phyloP scores from a whole-genome alignment of 169 alveolate species.

The Eimeria acervulina region DNA sequence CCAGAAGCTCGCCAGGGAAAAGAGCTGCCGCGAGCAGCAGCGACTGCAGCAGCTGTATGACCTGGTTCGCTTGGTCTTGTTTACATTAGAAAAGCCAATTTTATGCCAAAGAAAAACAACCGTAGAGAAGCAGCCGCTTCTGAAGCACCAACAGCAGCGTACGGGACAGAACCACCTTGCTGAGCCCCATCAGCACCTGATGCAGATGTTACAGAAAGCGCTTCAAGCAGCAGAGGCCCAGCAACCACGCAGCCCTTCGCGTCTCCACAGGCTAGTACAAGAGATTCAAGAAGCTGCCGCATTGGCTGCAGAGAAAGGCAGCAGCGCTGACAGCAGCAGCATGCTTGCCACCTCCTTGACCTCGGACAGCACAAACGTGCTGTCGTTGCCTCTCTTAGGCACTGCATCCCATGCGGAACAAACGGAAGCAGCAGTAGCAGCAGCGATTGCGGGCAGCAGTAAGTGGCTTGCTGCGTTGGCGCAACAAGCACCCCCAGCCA shows the following conservation, averaged over 20 bases:
- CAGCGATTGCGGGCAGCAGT: constrained; percentile 46
- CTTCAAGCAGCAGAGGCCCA: constrained; percentile 52
- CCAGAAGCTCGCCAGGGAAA: not conserved
- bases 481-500: constrained; percentile 48
- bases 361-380: not conserved
- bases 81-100: not conserved
- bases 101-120: not conserved
- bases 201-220: constrained; percentile 31
- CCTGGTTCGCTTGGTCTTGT: not conserved
- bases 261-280: constrained; percentile 43
- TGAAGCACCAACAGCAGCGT: constrained; percentile 15
- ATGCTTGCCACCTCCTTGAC: not conserved
- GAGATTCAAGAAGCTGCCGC: constrained; percentile 57
- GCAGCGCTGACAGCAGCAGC: constrained; percentile 16
- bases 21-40: constrained; percentile 26
- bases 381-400: not conserved
- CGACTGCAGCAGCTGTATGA: constrained; percentile 48
- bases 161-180: not conserved
- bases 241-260: not conserved
- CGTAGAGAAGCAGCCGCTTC: not conserved
- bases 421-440: constrained; percentile 40
- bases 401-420: not conserved
- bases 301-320: not conserved
- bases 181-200: constrained; percentile 46
- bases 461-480: constrained; percentile 55